A percentile compares a stretch with the other conserved stretches of the same genome.
phyloP scores from a whole-genome alignment of 306 rosid species.

The Fragaria iinumae region DNA sequence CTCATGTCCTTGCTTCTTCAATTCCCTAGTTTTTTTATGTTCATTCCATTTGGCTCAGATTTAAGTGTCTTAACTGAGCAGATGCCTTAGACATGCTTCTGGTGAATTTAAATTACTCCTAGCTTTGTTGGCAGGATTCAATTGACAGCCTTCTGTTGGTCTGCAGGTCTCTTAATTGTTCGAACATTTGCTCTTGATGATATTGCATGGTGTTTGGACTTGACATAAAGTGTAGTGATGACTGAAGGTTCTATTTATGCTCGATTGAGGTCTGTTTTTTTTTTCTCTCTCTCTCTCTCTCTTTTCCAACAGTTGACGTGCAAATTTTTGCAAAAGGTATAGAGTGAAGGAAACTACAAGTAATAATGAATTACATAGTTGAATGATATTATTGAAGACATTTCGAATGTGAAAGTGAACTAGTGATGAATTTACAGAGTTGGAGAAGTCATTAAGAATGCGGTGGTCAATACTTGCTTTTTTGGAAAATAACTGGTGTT shows the following conservation, averaged over 20 bases:
- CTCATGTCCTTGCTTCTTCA: background rate
- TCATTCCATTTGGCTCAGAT: slow-evolving; percentile 5
- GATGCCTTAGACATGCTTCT: slow-evolving; percentile 67
- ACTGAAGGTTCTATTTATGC: slow-evolving; percentile 34
- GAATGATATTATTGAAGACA: background rate
- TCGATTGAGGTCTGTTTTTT: background rate
- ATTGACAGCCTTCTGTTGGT: slow-evolving; percentile 21
- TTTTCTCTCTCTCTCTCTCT: background rate
- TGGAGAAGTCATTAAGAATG: background rate
- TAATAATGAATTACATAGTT: background rate
- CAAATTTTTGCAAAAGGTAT: background rate
- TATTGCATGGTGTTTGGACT: slow-evolving; percentile 67
- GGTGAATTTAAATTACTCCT: slow-evolving; percentile 54
- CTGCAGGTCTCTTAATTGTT: slow-evolving; percentile 45
- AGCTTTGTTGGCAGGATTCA: slow-evolving; percentile 28
- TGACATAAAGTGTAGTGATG: slow-evolving; percentile 27
- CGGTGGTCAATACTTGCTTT: background rate
- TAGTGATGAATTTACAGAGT: background rate
- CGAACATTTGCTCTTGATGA: slow-evolving; percentile 60
- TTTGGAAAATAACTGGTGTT: background rate
- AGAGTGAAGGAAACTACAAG: background rate
- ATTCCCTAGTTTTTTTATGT: too few relatives aligned
- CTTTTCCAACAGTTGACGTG: background rate
- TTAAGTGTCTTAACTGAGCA: slow-evolving; percentile 29
- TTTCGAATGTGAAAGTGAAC: background rate